A percentile compares a stretch with the other conserved stretches of the same genome.
Conservation (phyloP, 108 stramenopile species). For the Conticribra weissflogii region DNA sequence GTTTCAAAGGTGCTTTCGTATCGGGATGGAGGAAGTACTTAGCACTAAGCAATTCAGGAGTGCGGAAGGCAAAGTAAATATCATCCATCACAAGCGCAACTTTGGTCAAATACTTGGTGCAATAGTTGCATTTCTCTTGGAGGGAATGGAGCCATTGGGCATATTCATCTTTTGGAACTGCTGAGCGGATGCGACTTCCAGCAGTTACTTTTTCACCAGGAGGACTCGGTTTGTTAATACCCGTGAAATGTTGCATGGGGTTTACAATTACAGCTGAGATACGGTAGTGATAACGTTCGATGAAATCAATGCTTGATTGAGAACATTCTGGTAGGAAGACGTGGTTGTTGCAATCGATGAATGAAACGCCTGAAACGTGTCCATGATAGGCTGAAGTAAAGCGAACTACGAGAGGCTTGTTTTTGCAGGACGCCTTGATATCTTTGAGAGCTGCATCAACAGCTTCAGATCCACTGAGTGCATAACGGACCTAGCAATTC, state of each 20-base stretch:
- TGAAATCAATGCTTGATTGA: conserved; percentile 44
- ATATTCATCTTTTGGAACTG: conserved; percentile 39
- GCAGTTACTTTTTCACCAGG: conserved; percentile 58
- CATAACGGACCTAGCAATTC: conserved; percentile 41
- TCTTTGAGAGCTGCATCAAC: conserved; percentile 62
- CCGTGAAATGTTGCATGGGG: conserved; percentile 66
- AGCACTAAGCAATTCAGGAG: conserved; percentile 51
- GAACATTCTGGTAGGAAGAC: conserved; percentile 54
- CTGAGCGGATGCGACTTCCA: conserved; percentile 23
- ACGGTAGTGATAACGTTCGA: conserved; percentile 61
- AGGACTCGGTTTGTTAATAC: conserved; percentile 58
- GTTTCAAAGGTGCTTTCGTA: conserved; percentile 39
- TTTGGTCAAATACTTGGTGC: conserved; percentile 63
- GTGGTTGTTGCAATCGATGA: conserved; percentile 47
- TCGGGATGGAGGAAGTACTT: conserved; percentile 55
- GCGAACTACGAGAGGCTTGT: conserved; percentile 52
- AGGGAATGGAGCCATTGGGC: conserved; percentile 52
- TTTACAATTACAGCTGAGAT: conserved; percentile 63
- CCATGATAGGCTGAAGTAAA: conserved; percentile 62
- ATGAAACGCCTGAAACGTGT: conserved; percentile 54
- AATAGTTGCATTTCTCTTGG: conserved; percentile 56
- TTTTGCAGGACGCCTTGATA: conserved; percentile 41
- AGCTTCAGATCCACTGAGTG: conserved; percentile 53
- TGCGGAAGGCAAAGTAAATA: conserved; percentile 64
- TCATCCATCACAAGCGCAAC: conserved; percentile 59